Base-by-base conservation (phyloP, 495 filamentous ascomycete genomes). In the Talaromyces wortmannii region DNA sequence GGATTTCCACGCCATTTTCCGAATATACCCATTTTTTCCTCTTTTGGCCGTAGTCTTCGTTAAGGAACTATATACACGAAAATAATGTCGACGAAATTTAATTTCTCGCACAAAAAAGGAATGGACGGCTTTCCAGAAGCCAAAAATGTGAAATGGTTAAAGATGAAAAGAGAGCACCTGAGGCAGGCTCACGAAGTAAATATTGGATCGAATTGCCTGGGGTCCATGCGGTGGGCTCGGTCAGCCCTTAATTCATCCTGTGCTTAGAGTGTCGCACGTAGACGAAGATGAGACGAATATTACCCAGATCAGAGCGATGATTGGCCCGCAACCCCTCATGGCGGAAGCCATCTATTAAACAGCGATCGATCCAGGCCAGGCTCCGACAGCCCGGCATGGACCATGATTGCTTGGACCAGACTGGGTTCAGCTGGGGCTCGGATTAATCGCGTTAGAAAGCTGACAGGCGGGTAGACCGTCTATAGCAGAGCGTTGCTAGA, bases 281-380 rank as follows among this genome's bases (percentile, higher is more conserved):
- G 31, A 31, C 23, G 13, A 48, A 42, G 49, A 55, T 23, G 42
- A 46, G 50, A 49, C 52, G 48, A 48, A 50, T 55, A 45, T 53
- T 42, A 31, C 52, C 11, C 55, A 55, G 32, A 53, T 54, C 51
- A 57, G 49, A 55, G 52, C 53, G 48, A 23, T 15, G 13, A 48
- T 30, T 92, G 75, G 89, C 85, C 72, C 74, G 71, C 56, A 84
- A 86, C 57, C 90, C 91, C 65, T 87, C 89, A 66, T 89, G 84
- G 67, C 13, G 36, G 36, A 13, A 40, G 36, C 8, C 36, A 40
- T 40, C 5, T 8, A 40, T 5, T n/a, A n/a, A 40, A 40, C 36
- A 40, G 5, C 36, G 36, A 40, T 40, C 36, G 13, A 13, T 13
- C 36, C 36, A 2, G 13, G 36, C 13, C 36, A 40, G 36, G 36